A percentile compares a stretch with the other conserved stretches of the same genome.
Conservation (phyloP, 441 rosid species). For the Bocquillonia castaneifolia region DNA sequence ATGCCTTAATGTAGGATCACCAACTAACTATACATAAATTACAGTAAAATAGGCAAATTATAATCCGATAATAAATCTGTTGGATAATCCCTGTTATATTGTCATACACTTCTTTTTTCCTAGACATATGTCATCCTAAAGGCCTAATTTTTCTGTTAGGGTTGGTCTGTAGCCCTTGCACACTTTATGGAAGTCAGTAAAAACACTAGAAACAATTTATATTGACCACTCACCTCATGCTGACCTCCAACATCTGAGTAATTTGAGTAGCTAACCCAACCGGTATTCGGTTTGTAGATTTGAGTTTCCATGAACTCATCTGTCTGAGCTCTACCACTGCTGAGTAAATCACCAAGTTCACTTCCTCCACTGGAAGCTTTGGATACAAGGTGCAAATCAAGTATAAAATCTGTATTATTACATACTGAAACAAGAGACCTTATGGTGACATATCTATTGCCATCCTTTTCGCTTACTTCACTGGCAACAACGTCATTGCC, state of each 20-base stretch:
- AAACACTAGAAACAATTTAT: not conserved
- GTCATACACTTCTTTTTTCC: not conserved
- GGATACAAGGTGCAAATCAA: conserved; percentile 67
- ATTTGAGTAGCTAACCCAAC: conserved; percentile 50
- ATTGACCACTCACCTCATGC: conserved; percentile 32
- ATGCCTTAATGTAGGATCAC: not conserved
- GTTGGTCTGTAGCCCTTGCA: not conserved
- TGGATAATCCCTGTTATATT: not conserved
- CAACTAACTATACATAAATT: not conserved
- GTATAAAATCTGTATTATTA: conserved; percentile 60
- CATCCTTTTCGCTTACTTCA: conserved; percentile 85
- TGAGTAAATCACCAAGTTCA: conserved; percentile 30
- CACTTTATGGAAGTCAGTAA: not conserved
- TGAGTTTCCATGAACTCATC: conserved; percentile 56
- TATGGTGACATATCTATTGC: conserved; percentile 78
- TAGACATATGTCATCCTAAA: not conserved
- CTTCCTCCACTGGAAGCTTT: conserved; percentile 39
- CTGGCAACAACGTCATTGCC: conserved; percentile 95
- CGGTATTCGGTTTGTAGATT: conserved; percentile 39
- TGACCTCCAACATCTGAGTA: conserved; percentile 23
- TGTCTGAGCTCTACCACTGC: conserved; percentile 30
- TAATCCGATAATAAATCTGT: not conserved
- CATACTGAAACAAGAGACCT: conserved; percentile 81
- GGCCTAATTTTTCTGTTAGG: not conserved
- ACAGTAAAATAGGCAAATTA: not conserved